phyloP scores from a whole-genome alignment of 768 basidiomycete genomes.

The Xerocomus potaroensis region DNA sequence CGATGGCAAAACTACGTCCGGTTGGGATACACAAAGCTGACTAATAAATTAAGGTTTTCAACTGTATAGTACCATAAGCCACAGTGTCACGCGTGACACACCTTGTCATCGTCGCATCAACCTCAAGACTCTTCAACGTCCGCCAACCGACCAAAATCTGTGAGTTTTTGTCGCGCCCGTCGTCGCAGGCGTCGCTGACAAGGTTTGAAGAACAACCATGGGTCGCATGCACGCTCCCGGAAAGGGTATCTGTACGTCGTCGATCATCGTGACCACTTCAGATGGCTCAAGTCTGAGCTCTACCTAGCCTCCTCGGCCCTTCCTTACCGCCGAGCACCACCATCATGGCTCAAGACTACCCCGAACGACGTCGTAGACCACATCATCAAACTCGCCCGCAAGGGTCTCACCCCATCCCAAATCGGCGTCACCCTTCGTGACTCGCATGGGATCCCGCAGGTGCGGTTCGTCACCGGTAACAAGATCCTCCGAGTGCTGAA shows the following conservation, averaged over 20 bases:
- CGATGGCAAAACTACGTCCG: conserved; percentile 32
- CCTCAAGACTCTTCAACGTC: conserved; percentile 11
- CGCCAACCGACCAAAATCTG: conserved; percentile 28
- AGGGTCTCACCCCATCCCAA: conserved; percentile 96
- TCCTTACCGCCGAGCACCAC: conserved; percentile 93
- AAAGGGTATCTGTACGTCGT: conserved; percentile 95
- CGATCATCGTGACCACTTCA: not conserved
- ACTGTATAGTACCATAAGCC: conserved; percentile 53
- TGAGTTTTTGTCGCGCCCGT: conserved; percentile 26
- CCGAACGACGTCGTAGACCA: conserved; percentile 94
- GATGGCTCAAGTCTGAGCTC: conserved; percentile 35
- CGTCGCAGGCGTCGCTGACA: conserved; percentile 12
- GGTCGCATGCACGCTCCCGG: conserved; percentile 99
- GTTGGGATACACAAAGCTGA: conserved; percentile 16
- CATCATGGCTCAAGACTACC: conserved; percentile 94
- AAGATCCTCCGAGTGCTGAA: conserved; percentile 99
- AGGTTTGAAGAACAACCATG: conserved; percentile 50
- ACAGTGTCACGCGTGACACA: conserved; percentile 30
- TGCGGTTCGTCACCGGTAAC: conserved; percentile 98
- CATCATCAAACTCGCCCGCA: conserved; percentile 95
- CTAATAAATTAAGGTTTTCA: conserved; percentile 50
- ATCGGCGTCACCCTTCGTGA: conserved; percentile 98
- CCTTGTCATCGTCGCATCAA: conserved; percentile 23
- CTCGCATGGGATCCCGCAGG: conserved; percentile 97
- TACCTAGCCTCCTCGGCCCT: conserved; percentile 75